Conservation (phyloP, 768 basidiomycete genomes). For the Lyophyllum atratum region DNA sequence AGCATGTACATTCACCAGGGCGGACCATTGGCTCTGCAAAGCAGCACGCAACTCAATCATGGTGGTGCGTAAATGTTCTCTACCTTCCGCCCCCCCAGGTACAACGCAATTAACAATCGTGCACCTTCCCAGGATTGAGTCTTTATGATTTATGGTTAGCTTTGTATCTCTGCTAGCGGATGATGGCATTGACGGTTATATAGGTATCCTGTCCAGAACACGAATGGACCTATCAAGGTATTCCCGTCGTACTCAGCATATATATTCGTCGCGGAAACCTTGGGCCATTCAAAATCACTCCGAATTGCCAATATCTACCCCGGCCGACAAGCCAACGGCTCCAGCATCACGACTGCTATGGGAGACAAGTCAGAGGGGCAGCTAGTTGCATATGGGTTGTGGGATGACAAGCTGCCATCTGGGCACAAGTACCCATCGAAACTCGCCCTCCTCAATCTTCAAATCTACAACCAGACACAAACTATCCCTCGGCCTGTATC, state of each 20-base stretch:
- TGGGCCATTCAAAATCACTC: conserved; percentile 44
- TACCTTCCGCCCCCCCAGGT: not conserved
- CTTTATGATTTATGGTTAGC: conserved; percentile 51
- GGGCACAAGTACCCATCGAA: conserved; percentile 40
- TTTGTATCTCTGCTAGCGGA: no score
- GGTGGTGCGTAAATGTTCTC: conserved; percentile 29
- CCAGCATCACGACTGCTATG: conserved; percentile 50
- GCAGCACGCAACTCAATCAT: conserved; percentile 50
- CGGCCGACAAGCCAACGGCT: conserved; percentile 52
- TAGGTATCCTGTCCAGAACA: conserved; percentile 51
- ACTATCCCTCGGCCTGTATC: conserved; percentile 38
- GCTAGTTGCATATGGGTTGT: conserved; percentile 53
- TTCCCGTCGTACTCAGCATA: conserved; percentile 58
- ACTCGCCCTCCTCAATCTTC: conserved; percentile 49
- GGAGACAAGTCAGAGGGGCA: conserved; percentile 51
- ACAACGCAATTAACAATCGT: conserved; percentile 5
- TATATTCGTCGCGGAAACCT: conserved; percentile 49
- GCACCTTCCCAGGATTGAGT: conserved; percentile 35
- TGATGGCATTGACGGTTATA: not conserved
- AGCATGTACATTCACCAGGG: conserved; percentile 60
- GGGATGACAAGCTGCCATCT: conserved; percentile 34
- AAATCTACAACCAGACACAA: conserved; percentile 53
- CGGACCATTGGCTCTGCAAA: conserved; percentile 51
- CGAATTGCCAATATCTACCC: conserved; percentile 52
- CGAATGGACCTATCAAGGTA: conserved; percentile 49